Conservation (phyloP, 2,329 filamentous ascomycete genomes). For the Arthrocladium fulminans region DNA sequence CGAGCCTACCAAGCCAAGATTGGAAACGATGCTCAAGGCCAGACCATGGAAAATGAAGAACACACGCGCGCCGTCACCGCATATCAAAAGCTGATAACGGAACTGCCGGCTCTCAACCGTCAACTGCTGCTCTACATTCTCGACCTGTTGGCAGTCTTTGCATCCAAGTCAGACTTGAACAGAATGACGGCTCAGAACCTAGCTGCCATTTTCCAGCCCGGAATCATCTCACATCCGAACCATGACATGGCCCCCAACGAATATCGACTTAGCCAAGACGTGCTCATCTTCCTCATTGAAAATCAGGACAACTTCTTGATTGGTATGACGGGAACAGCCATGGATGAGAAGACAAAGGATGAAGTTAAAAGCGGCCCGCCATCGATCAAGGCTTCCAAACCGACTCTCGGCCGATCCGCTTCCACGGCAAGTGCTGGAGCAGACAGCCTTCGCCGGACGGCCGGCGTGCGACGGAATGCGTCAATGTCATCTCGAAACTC, state of each 20-base stretch:
- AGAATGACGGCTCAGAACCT: slow-evolving; percentile 94
- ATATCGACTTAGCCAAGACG: slow-evolving; percentile 90
- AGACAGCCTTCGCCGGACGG: slow-evolving; percentile 67
- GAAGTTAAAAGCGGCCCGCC: slow-evolving; percentile 58
- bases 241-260: slow-evolving; percentile 95
- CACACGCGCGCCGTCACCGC: slow-evolving; percentile 65
- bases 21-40: slow-evolving; percentile 57
- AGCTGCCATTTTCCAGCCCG: slow-evolving; percentile 94
- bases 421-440: slow-evolving; percentile 85
- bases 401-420: slow-evolving; percentile 56
- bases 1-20: slow-evolving; percentile 60
- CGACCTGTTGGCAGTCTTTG: slow-evolving; percentile 90
- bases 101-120: slow-evolving; percentile 83
- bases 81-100: slow-evolving; percentile 86
- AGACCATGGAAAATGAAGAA: slow-evolving; percentile 51
- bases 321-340: slow-evolving; percentile 96
- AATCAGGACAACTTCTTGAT: slow-evolving; percentile 98
- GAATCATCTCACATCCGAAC: slow-evolving; percentile 83
- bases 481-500: slow-evolving; percentile 89
- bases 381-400: slow-evolving; percentile 46
- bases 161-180: slow-evolving; percentile 91
- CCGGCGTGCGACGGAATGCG: slow-evolving; percentile 73
- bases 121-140: slow-evolving; percentile 93
- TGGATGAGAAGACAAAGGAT: slow-evolving; percentile 68
- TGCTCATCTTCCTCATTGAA: slow-evolving; percentile 94